Evolutionary conservation across 305 asterid species (phyloP).

Genomic region (Solanum aculeatissimum): DNA sequence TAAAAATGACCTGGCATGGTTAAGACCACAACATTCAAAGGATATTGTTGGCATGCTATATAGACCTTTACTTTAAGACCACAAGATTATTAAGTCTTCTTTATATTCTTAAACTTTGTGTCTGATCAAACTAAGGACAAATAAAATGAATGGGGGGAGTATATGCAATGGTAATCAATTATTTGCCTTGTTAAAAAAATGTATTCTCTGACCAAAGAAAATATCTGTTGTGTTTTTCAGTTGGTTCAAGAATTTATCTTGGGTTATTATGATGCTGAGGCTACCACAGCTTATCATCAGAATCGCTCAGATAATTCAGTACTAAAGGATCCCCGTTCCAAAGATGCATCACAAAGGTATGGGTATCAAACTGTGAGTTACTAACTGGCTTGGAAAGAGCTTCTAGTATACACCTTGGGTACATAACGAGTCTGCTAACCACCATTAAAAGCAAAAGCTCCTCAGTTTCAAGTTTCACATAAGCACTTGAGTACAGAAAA

Average conservation of each 20-base stretch:
- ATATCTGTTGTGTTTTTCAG: conserved; percentile 17
- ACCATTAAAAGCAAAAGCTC: background rate
- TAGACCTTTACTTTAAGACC: background rate
- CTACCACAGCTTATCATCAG: conserved; percentile 68
- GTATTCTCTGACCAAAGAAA: background rate
- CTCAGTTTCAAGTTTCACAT: background rate
- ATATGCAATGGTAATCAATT: background rate
- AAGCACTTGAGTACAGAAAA: background rate
- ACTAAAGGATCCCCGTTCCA: conserved; percentile 90
- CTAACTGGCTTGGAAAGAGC: background rate
- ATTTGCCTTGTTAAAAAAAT: background rate
- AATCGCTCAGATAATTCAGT: conserved; percentile 71
- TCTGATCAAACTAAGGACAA: background rate
- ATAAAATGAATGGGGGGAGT: background rate
- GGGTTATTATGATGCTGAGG: conserved; percentile 80
- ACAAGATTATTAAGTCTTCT: background rate
- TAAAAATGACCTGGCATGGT: background rate
- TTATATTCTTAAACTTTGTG: background rate
- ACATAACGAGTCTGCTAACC: background rate
- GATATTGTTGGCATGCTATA: background rate
- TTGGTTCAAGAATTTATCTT: conserved; percentile 81
- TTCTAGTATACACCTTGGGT: background rate
- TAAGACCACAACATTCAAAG: background rate
- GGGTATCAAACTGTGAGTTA: background rate
- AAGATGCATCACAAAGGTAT: conserved; percentile 98